Conservation (phyloP, 495 filamentous ascomycete species). For the Amniculicola lignicola region DNA sequence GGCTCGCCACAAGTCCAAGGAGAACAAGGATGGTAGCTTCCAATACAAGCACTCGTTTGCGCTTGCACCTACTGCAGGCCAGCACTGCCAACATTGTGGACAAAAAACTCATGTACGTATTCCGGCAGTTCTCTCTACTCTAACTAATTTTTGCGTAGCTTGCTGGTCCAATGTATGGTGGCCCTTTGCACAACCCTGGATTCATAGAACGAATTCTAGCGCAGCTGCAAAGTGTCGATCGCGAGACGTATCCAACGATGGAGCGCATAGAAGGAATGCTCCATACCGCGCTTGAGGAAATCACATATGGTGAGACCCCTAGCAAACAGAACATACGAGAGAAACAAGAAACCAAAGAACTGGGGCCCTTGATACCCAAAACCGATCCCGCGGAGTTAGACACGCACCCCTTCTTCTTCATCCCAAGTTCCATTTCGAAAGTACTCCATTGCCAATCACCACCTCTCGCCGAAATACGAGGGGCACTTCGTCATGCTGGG, state of each 20-base stretch:
- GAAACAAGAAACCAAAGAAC: constrained; percentile 5
- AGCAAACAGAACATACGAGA: not conserved
- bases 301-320: constrained; percentile 28
- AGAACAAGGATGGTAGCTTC: constrained; percentile 59
- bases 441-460: constrained; percentile 75
- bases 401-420: constrained; percentile 80
- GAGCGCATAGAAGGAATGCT: constrained; percentile 88
- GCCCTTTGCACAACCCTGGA: constrained; percentile 75
- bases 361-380: constrained; percentile 14
- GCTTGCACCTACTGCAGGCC: constrained; percentile 60
- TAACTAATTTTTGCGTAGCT: constrained; percentile 42
- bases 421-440: constrained; percentile 66
- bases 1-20: constrained; percentile 58
- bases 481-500: constrained; percentile 74
- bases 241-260: constrained; percentile 69
- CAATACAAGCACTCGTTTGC: constrained; percentile 74
- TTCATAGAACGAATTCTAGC: constrained; percentile 76
- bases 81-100: constrained; percentile 75
- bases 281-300: constrained; percentile 76
- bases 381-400: constrained; percentile 48
- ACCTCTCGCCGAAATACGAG: constrained; percentile 65
- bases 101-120: constrained; percentile 67
- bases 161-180: constrained; percentile 90
- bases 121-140: not conserved
- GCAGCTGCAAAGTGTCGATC: constrained; percentile 58